phyloP scores from a whole-genome alignment of 1,139 yeast genomes.

The Sugiyamaella paludigena region DNA sequence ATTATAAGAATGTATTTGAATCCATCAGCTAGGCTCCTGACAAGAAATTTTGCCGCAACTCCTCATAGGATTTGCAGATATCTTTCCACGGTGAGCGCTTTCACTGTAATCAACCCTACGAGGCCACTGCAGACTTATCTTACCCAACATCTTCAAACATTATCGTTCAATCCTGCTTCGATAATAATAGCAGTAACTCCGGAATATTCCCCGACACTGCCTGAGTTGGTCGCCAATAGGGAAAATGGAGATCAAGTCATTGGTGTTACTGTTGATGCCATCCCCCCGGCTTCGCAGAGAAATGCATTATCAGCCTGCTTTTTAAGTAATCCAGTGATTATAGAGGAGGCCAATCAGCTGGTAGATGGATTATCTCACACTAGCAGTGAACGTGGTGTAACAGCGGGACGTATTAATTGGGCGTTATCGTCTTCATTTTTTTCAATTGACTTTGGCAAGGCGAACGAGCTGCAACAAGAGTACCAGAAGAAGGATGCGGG shows the following conservation, averaged over 20 bases:
- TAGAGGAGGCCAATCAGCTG: constrained; percentile 26
- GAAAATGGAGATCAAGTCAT: constrained; percentile 24
- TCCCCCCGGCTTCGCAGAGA: constrained; percentile 36
- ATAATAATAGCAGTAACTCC: constrained; percentile 34
- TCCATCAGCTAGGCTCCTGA: too few relatives aligned
- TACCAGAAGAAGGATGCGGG: background rate
- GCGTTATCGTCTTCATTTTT: constrained; percentile 25
- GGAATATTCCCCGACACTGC: constrained; percentile 18
- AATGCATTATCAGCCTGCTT: constrained; percentile 33
- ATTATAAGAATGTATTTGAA: too few relatives aligned
- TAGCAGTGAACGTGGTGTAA: constrained; percentile 9
- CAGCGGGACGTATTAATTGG: constrained; percentile 32
- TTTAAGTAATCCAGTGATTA: constrained; percentile 19
- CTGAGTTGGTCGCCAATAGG: constrained; percentile 5
- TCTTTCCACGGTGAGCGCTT: background rate
- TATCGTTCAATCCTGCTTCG: constrained; percentile 13
- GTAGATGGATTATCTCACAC: constrained; percentile 3
- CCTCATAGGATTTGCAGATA: too few relatives aligned
- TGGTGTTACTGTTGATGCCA: constrained; percentile 34
- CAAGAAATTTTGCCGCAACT: too few relatives aligned
- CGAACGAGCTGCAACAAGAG: constrained; percentile 5
- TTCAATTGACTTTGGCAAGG: constrained; percentile 13
- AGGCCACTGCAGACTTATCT: constrained; percentile 11
- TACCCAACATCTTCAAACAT: background rate
- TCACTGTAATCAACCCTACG: constrained; percentile 22